Percentiles rank a stretch among this genome's conserved stretches.
phyloP scores from a whole-genome alignment of 768 basidiomycete species.

The Agrocybe praecox region DNA sequence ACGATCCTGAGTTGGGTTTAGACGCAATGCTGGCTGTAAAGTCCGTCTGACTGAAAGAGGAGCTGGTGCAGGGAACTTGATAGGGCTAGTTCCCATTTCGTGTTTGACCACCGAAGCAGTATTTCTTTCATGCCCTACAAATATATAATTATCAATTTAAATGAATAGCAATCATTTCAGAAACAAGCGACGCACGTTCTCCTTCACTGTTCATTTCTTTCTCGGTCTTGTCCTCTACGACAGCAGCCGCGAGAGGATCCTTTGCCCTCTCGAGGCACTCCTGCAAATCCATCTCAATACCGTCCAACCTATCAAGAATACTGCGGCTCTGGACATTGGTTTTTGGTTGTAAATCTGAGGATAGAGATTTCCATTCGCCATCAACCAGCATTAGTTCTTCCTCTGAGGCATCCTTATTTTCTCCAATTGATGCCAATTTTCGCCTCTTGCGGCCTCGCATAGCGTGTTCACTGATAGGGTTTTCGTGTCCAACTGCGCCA shows the following conservation, averaged over 20 bases:
- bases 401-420: neutral
- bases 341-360: neutral
- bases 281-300: slow-evolving; percentile 15
- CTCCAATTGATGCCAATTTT: neutral
- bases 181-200: neutral
- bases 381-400: neutral
- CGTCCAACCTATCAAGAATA: slow-evolving; percentile 9
- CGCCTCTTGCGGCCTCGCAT: neutral
- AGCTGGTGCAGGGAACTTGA: neutral
- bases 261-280: slow-evolving; percentile 17
- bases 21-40: neutral
- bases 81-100: slow-evolving; percentile 15
- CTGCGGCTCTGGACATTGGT: neutral
- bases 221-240: neutral
- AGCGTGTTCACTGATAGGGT: neutral
- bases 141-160: neutral
- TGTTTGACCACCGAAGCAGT: slow-evolving; percentile 1
- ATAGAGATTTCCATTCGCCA: neutral
- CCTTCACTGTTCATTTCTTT: neutral
- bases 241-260: slow-evolving; percentile 16
- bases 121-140: neutral
- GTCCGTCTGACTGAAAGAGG: too few relatives aligned
- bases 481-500: neutral
- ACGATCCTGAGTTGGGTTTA: too few relatives aligned
- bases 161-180: neutral